A percentile compares a stretch with the other conserved stretches of the same genome.
Evolutionary conservation across 805 yeast species (phyloP).

Genomic region (Zygotorulaspora danielsina): DNA sequence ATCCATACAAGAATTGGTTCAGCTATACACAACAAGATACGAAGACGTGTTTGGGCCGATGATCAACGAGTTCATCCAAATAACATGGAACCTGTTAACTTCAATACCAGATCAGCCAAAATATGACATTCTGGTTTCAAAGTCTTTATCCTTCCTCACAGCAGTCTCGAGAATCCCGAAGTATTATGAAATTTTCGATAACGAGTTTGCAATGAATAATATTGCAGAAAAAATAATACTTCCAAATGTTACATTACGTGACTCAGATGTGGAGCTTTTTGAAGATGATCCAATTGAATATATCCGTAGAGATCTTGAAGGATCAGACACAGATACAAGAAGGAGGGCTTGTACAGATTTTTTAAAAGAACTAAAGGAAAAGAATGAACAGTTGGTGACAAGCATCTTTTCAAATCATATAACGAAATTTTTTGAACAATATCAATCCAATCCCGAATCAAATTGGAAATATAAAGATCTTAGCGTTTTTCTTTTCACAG

Average conservation of each 20-base stretch:
- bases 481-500: constrained; percentile 78
- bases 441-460: constrained; percentile 38
- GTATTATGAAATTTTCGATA: constrained; percentile 61
- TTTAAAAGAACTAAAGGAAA: constrained; percentile 76
- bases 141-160: constrained; percentile 74
- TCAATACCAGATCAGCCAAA: constrained; percentile 65
- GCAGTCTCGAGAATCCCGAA: constrained; percentile 69
- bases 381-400: constrained; percentile 70
- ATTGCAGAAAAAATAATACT: constrained; percentile 77
- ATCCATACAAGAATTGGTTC: constrained; percentile 77
- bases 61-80: constrained; percentile 72
- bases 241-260: constrained; percentile 84
- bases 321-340: constrained; percentile 89
- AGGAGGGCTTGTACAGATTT: constrained; percentile 92
- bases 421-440: constrained; percentile 55
- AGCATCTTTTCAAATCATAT: constrained; percentile 70
- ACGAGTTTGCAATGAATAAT: constrained; percentile 61
- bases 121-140: constrained; percentile 79
- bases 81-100: constrained; percentile 74
- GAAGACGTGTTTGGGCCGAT: constrained; percentile 85
- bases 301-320: constrained; percentile 90
- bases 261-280: constrained; percentile 83
- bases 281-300: constrained; percentile 96
- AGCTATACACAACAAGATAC: constrained; percentile 82
- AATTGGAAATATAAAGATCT: constrained; percentile 87